These are phyloP conservation scores for Boletus huronensis DNA, from an alignment of 768 basidiomycete species.

Conservation along the genomic window DNA sequence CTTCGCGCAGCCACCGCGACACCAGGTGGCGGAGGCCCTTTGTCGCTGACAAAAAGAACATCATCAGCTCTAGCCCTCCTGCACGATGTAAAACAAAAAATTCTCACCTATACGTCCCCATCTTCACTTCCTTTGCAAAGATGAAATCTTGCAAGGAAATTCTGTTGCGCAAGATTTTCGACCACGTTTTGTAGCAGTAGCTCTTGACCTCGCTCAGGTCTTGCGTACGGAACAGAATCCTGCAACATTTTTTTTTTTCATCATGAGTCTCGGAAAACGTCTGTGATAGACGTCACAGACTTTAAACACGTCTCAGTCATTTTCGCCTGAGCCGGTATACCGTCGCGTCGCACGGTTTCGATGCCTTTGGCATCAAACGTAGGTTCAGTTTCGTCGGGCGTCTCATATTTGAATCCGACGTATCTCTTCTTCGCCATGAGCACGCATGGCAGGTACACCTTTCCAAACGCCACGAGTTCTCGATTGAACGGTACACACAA, in stretches of 20 bases:
- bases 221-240: slow-evolving; percentile 86
- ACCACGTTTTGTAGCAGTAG: slow-evolving; percentile 83
- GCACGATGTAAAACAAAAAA: background rate
- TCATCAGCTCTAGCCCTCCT: background rate
- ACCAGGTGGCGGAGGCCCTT: slow-evolving; percentile 86
- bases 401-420: slow-evolving; percentile 92
- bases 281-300: slow-evolving; percentile 40
- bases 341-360: slow-evolving; percentile 93
- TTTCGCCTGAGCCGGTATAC: slow-evolving; percentile 85
- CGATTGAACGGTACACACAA: too few relatives aligned
- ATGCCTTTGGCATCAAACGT: slow-evolving; percentile 96
- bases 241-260: slow-evolving; percentile 28
- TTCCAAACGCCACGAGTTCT: background rate
- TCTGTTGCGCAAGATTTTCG: slow-evolving; percentile 74
- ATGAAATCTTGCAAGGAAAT: slow-evolving; percentile 90
- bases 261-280: background rate
- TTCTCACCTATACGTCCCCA: slow-evolving; percentile 86
- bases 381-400: slow-evolving; percentile 71
- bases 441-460: slow-evolving; percentile 94
- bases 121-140: slow-evolving; percentile 88
- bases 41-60: slow-evolving; percentile 51
- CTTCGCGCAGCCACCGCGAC: slow-evolving; percentile 79
- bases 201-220: slow-evolving; percentile 87
- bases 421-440: slow-evolving; percentile 99
- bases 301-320: slow-evolving; percentile 89